phyloP scores from a whole-genome alignment of 2,329 filamentous ascomycete species.

The Penicillium sp. region DNA sequence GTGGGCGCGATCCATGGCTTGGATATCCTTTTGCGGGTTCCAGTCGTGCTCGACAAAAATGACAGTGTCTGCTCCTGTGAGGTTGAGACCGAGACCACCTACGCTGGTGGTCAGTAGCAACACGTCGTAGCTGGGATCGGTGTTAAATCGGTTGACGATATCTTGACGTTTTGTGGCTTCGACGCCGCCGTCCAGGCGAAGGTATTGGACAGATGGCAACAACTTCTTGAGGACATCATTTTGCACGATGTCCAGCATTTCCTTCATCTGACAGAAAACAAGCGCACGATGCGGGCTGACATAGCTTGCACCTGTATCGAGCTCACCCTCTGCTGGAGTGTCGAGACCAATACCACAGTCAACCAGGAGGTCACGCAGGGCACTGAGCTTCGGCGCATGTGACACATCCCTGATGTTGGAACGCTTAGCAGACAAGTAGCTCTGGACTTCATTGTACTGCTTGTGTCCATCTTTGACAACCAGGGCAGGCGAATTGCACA shows the following conservation, averaged over 20 bases:
- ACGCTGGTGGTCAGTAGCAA: constrained; percentile 92
- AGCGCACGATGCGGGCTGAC: constrained; percentile 95
- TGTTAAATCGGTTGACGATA: constrained; percentile 99
- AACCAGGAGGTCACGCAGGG: constrained; percentile 88
- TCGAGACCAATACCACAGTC: constrained; percentile 94
- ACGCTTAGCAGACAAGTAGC: constrained; percentile 73
- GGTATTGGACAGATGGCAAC: constrained; percentile 87
- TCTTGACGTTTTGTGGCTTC: constrained; percentile 93
- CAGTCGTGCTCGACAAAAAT: constrained; percentile 99
- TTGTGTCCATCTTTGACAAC: constrained; percentile 94
- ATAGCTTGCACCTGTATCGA: constrained; percentile 67
- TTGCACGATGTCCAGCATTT: constrained; percentile 99
- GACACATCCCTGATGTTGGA: constrained; percentile 79
- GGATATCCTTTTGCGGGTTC: constrained; percentile 98
- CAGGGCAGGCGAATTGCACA: constrained; percentile 95
- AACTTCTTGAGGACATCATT: constrained; percentile 86
- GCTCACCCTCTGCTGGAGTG: constrained; percentile 52
- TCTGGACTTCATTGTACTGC: constrained; percentile 84
- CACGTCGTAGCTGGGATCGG: constrained; percentile 93
- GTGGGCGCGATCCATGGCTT: constrained; percentile 98
- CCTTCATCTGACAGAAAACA: constrained; percentile 99
- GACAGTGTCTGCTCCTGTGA: constrained; percentile 96
- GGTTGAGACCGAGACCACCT: constrained; percentile 87
- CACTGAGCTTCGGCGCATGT: constrained; percentile 90
- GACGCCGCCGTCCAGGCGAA: constrained; percentile 90